Evolutionary conservation across 2,329 filamentous ascomycete species (phyloP).

Genomic region (Alternaria sp.): DNA sequence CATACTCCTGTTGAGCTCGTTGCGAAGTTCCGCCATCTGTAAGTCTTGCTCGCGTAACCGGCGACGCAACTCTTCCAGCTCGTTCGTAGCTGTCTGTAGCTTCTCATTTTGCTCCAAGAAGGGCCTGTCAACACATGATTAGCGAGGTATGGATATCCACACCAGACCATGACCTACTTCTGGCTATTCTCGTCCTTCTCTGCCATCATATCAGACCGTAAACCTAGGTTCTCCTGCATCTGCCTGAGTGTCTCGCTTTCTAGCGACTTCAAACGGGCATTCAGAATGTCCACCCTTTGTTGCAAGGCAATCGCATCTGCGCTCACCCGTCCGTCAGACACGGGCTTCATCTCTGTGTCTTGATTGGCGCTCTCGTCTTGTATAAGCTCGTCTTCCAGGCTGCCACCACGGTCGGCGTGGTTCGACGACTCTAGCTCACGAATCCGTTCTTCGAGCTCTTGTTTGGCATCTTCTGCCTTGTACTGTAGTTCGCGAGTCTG

Average conservation of each 20-base stretch:
- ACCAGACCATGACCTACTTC: conserved; percentile 27
- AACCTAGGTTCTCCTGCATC: conserved; percentile 53
- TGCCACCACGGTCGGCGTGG: conserved; percentile 40
- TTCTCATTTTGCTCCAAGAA: conserved; percentile 53
- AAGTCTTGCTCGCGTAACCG: conserved; percentile 48
- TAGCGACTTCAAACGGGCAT: conserved; percentile 47
- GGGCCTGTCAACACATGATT: conserved; percentile 29
- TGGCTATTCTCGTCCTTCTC: conserved; percentile 48
- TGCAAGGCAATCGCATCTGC: conserved; percentile 51
- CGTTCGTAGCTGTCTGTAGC: conserved; percentile 46
- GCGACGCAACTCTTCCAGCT: conserved; percentile 48
- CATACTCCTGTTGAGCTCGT: conserved; percentile 49
- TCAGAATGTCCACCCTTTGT: conserved; percentile 53
- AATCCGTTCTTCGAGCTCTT: conserved; percentile 57
- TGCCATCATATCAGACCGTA: conserved; percentile 50
- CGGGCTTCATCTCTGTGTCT: conserved; percentile 26
- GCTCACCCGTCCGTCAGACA: conserved; percentile 37
- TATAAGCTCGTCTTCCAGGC: conserved; percentile 54
- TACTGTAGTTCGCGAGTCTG: conserved; percentile 58
- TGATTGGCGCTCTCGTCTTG: conserved; percentile 45
- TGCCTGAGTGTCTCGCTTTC: conserved; percentile 55
- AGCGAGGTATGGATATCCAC: background rate
- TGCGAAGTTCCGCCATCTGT: conserved; percentile 48
- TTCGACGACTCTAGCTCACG: conserved; percentile 53
- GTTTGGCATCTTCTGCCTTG: conserved; percentile 58